Conservation (phyloP, 495 filamentous ascomycete genomes). For the Aspergillus olivimuriae region DNA sequence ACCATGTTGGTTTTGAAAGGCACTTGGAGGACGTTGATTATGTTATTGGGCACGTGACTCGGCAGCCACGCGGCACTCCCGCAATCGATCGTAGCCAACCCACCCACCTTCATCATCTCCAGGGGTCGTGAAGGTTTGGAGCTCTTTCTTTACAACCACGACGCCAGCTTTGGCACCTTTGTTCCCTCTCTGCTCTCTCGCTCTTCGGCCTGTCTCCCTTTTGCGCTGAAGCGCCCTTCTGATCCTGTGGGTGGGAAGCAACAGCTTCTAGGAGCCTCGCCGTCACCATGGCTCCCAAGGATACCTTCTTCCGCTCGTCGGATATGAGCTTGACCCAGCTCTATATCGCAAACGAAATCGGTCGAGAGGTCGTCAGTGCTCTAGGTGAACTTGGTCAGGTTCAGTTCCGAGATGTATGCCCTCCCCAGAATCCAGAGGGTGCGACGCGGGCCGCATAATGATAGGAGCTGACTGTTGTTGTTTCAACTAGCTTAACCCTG, state of each 20-base stretch:
- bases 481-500: constrained; percentile 70
- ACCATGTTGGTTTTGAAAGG: no score
- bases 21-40: no score
- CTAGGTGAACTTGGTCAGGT: constrained; percentile 92
- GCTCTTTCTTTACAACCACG: constrained; percentile 1
- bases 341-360: constrained; percentile 97
- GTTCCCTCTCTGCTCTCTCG: no score
- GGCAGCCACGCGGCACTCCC: constrained; percentile 20
- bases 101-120: no score
- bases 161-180: no score
- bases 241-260: constrained; percentile 19
- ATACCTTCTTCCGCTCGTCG: constrained; percentile 98
- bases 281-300: constrained; percentile 52
- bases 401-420: constrained; percentile 91
- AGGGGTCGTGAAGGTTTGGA: no score
- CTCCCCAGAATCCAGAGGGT: background rate
- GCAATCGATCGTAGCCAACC: no score
- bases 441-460: background rate
- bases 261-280: constrained; percentile 22
- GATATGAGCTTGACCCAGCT: constrained; percentile 99
- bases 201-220: no score
- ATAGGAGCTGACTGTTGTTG: constrained; percentile 11
- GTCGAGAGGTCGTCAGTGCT: constrained; percentile 93
- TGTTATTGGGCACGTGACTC: constrained; percentile 10
- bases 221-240: constrained; percentile 10